A percentile compares a stretch with the other conserved stretches of the same genome.
phyloP scores from a whole-genome alignment of 257 asterid species.

The Plantago elongata region DNA sequence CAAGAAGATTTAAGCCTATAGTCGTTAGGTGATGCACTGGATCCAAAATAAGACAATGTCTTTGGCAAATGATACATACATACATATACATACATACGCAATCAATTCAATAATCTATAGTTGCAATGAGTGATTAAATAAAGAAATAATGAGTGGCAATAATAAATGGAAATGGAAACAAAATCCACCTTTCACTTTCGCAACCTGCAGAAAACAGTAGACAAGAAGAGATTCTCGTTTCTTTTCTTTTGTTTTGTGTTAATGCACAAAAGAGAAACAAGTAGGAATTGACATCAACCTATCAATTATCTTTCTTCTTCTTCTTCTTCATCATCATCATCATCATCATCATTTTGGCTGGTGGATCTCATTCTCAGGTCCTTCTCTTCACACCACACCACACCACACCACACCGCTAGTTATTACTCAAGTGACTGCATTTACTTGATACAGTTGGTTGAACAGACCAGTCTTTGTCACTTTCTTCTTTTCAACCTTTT shows the following conservation, averaged over 20 bases:
- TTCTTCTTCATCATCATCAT: background rate
- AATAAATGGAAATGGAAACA: slow-evolving; percentile 1
- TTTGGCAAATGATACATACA: slow-evolving; percentile 16
- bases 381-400: slow-evolving; percentile 3
- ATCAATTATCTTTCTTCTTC: slow-evolving; percentile 19
- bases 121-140: background rate
- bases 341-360: slow-evolving; percentile 22
- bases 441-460: slow-evolving; percentile 26
- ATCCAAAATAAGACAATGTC: slow-evolving; percentile 33
- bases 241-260: background rate
- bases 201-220: background rate
- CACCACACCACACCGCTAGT: no score
- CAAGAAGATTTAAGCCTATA: slow-evolving; percentile 15
- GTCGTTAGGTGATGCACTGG: slow-evolving; percentile 16
- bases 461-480: slow-evolving; percentile 35
- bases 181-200: slow-evolving; percentile 6
- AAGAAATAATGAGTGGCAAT: background rate
- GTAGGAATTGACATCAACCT: slow-evolving; percentile 3
- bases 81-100: slow-evolving; percentile 22
- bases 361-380: slow-evolving; percentile 49
- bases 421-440: slow-evolving; percentile 44
- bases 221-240: slow-evolving; percentile 11
- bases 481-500: slow-evolving; percentile 6
- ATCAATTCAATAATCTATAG: slow-evolving; percentile 20
- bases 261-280: background rate